phyloP scores from a whole-genome alignment of 2,329 filamentous ascomycete genomes.

The Fusarium sulawesiense region DNA sequence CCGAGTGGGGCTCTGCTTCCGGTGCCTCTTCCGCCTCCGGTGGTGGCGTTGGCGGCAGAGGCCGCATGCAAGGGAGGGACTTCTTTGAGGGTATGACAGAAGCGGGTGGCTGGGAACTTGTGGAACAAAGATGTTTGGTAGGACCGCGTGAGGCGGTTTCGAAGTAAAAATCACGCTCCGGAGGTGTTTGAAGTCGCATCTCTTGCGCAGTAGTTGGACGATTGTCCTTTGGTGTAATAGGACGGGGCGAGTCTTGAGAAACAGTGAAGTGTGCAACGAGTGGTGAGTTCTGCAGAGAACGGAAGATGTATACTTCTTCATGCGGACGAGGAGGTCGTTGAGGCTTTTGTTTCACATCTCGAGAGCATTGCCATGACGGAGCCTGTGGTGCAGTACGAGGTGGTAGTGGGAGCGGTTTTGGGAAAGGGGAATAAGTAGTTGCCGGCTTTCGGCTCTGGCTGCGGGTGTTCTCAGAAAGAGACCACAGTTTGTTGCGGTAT shows the following conservation, averaged over 20 bases:
- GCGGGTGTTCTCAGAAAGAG: constrained; percentile 41
- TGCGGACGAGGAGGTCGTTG: constrained; percentile 48
- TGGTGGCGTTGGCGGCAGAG: constrained; percentile 42
- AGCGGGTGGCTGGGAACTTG: constrained; percentile 27
- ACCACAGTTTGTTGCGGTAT: constrained; percentile 44
- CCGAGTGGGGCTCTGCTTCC: constrained; percentile 51
- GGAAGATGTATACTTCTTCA: constrained; percentile 36
- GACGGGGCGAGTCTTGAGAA: constrained; percentile 31
- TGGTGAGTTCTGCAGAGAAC: constrained; percentile 29
- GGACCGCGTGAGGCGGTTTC: constrained; percentile 42
- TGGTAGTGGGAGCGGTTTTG: constrained; percentile 52
- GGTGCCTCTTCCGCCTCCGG: constrained; percentile 25
- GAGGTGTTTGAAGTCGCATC: constrained; percentile 12
- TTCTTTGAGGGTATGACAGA: constrained; percentile 44
- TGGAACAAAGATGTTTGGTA: constrained; percentile 37
- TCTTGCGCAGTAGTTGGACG: constrained; percentile 31
- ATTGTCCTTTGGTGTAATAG: constrained; percentile 32
- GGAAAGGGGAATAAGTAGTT: constrained; percentile 57
- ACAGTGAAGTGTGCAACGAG: constrained; percentile 27
- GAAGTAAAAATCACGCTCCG: constrained; percentile 29
- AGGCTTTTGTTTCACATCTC: constrained; percentile 40
- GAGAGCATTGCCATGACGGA: constrained; percentile 48
- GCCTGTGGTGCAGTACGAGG: constrained; percentile 45
- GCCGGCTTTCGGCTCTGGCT: constrained; percentile 41
- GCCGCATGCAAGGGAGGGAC: constrained; percentile 44